Evolutionary conservation across 306 rosid species (phyloP), one percentile per base, ranked within the genome.

Genomic region (Medicago truncatula): DNA sequence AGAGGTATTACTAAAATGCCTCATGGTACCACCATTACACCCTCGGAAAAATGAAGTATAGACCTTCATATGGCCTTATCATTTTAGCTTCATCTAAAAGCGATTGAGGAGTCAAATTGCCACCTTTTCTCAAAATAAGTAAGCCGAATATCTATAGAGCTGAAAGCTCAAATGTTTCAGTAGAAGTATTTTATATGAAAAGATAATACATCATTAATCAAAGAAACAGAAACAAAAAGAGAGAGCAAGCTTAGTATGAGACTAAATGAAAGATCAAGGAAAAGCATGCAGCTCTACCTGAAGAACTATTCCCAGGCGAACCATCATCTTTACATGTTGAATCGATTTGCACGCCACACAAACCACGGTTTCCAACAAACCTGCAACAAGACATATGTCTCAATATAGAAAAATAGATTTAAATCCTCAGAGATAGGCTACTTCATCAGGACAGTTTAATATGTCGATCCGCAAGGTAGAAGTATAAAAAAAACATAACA

Each of bases 311-410:
- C 16, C 74, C 67, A 36, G 94, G 80, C 0, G 86, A 85, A 81
- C 80, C 88, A 67, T 87, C 89, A 81, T 85, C 83, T 81, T 86
- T 95, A 87, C 99, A 96, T 62, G 79, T 60, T 70, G 87, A 79
- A 76, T 76, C 82, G 65, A 87, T 79, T 88, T 88, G 95, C 73
- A 64, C 80, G 71, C 98, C 99, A 70, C 99, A 96, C 86, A 96
- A 82, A 65, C 89, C 98, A 76, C 96, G 99, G 56, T 96, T 96
- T 81, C 99, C 98, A 70, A 78, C 83, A 87, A 92, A 96, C 70
- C 99, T 96, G 88, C 85, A 71, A 81, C 56, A 65, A 79, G 50
- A 70, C 15, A 66, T 16, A 58, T 76, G 71, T 78, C 44, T 76
- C 67, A 81, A 70, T 70, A 74, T 46, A 69, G 58, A 47, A 67